Evolutionary conservation across 176 grass and related monocot genomes (phyloP).

Genomic region (Secale cereale): DNA sequence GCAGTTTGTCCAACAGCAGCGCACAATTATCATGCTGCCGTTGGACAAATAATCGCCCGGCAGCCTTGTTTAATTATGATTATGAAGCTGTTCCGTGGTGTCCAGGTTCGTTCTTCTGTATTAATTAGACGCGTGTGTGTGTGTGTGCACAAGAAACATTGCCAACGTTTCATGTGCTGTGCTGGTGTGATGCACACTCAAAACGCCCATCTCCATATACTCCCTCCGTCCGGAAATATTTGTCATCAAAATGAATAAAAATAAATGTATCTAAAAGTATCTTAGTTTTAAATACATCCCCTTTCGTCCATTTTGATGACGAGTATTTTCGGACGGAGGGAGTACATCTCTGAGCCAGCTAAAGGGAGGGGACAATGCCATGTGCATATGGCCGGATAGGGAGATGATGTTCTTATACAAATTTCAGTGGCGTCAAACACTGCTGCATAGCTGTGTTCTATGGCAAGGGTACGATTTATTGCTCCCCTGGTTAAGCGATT

Average conservation of each 20-base stretch:
- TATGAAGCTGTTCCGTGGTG: not conserved
- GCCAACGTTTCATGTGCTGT: not conserved
- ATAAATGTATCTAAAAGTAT: no score
- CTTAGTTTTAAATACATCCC: no score
- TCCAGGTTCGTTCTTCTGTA: not conserved
- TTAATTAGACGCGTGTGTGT: not conserved
- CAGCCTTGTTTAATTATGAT: not conserved
- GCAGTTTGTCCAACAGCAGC: slow-evolving; percentile 13
- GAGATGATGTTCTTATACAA: not conserved
- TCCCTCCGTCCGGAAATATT: no score
- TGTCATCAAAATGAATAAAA: no score
- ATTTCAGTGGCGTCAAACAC: not conserved
- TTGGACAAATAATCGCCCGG: slow-evolving; percentile 1
- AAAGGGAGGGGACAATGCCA: slow-evolving; percentile 49
- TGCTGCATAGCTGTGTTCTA: not conserved
- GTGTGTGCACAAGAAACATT: not conserved
- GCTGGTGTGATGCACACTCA: slow-evolving; percentile 2
- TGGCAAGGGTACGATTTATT: not conserved
- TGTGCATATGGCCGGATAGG: slow-evolving; percentile 43
- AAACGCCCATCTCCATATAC: not conserved
- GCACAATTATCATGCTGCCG: not conserved
- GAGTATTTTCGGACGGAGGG: no score
- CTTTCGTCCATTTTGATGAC: no score
- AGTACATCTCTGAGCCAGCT: not conserved
- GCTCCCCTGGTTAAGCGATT: not conserved